Percentiles rank a stretch among this genome's conserved stretches.
Conservation (phyloP, 495 filamentous ascomycete species). For the Usnea hakonensis region DNA sequence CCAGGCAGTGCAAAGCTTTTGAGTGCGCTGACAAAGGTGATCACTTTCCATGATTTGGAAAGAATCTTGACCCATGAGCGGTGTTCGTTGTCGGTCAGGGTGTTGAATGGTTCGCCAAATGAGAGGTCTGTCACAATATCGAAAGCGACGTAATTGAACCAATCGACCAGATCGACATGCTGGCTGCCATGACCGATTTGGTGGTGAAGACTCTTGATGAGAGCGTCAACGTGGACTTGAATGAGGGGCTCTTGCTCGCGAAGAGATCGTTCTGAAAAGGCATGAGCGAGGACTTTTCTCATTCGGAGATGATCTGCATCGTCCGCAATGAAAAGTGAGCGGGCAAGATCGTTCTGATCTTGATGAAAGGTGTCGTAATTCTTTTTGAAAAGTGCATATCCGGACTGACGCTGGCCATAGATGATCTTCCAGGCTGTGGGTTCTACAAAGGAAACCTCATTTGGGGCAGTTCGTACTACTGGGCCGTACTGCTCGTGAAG, state of each 20-base stretch:
- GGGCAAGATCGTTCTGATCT: not conserved
- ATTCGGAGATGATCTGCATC: slow-evolving; percentile 36
- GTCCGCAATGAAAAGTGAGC: slow-evolving; percentile 17
- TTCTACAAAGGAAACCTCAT: not conserved
- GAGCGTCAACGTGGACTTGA: slow-evolving; percentile 31
- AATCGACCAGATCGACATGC: not conserved
- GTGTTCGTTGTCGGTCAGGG: slow-evolving; percentile 37
- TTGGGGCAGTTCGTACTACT: not conserved
- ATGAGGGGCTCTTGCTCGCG: slow-evolving; percentile 41
- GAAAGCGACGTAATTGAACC: slow-evolving; percentile 28
- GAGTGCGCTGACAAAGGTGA: not conserved
- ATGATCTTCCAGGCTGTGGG: not conserved
- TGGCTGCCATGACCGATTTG: not conserved
- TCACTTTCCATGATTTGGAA: slow-evolving; percentile 17
- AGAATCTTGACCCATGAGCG: slow-evolving; percentile 35
- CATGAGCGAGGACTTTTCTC: slow-evolving; percentile 38
- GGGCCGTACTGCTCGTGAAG: not conserved
- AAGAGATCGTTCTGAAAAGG: slow-evolving; percentile 43
- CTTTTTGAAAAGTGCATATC: not conserved
- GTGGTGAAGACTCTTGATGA: slow-evolving; percentile 25
- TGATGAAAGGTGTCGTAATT: not conserved
- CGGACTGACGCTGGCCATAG: not conserved
- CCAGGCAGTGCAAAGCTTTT: not conserved
- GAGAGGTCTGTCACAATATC: slow-evolving; percentile 52
- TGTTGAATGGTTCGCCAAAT: slow-evolving; percentile 46